phyloP scores from a whole-genome alignment of 495 filamentous ascomycete species.

The Aspergillus olivimuriae region DNA sequence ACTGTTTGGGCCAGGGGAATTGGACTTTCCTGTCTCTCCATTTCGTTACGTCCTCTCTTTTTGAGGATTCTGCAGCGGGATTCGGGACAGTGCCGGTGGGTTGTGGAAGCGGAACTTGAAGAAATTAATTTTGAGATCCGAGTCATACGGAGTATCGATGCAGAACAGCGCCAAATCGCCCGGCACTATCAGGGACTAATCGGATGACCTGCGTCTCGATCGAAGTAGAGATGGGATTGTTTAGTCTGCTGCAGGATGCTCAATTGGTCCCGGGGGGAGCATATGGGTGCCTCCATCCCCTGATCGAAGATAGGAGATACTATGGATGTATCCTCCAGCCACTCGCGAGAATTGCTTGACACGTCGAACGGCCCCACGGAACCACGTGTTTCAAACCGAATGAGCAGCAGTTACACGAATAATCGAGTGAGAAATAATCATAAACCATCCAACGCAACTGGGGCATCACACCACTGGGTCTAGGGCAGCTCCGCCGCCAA shows the following conservation, averaged over 20 bases:
- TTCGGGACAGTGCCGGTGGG: background rate
- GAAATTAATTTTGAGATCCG: background rate
- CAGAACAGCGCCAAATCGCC: too few species aligned
- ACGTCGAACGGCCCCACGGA: constrained; percentile 1
- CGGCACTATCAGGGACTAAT: too few species aligned
- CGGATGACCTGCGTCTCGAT: too few species aligned
- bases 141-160: too few species aligned
- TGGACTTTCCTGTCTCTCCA: background rate
- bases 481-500: constrained; percentile 1
- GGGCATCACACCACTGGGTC: constrained; percentile 9
- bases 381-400: constrained; percentile 9
- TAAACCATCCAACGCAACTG: too few species aligned
- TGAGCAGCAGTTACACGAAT: background rate
- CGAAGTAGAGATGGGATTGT: too few species aligned
- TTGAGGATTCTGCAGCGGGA: background rate
- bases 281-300: too few species aligned
- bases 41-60: background rate
- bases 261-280: too few species aligned
- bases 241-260: too few species aligned
- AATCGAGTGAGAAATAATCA: background rate
- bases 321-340: background rate
- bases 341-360: too few species aligned
- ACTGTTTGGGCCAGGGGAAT: background rate
- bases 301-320: too few species aligned
- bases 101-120: background rate